These are phyloP conservation scores for Collybiopsis confluens DNA, from an alignment of 768 basidiomycete species.

Conservation along the genomic window DNA sequence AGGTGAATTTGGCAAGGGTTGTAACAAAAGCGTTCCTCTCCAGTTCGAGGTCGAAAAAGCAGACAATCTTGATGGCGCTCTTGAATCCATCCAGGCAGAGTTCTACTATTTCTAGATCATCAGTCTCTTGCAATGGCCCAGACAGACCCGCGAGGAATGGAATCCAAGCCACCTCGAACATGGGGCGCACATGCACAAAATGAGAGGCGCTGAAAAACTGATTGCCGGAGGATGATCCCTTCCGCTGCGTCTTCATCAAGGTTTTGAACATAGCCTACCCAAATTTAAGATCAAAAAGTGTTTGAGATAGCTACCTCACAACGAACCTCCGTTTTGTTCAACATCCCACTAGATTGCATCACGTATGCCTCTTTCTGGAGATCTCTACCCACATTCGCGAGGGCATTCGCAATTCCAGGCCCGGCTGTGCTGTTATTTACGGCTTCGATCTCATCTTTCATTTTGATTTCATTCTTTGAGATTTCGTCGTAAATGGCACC, in stretches of 20 bases:
- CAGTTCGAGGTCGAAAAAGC: slow-evolving; percentile 94
- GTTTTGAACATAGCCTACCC: slow-evolving; percentile 84
- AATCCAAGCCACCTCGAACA: slow-evolving; percentile 99
- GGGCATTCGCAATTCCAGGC: slow-evolving; percentile 74
- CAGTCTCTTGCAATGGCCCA: slow-evolving; percentile 90
- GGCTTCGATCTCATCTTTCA: slow-evolving; percentile 94
- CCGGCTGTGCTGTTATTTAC: slow-evolving; percentile 39
- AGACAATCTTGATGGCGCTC: slow-evolving; percentile 93
- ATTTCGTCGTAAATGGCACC: slow-evolving; percentile 87
- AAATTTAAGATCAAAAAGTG: slow-evolving; percentile 10
- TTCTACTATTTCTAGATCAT: slow-evolving; percentile 89
- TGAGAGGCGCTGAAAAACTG: slow-evolving; percentile 97
- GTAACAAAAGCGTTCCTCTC: slow-evolving; percentile 99
- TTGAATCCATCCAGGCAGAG: slow-evolving; percentile 95
- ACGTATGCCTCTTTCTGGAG: slow-evolving; percentile 95
- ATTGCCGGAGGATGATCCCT: slow-evolving; percentile 69
- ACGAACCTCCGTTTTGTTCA: slow-evolving; percentile 87
- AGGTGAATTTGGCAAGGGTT: slow-evolving; percentile 94
- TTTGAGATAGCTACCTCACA: neutral
- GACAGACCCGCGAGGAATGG: slow-evolving; percentile 95
- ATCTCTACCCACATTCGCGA: slow-evolving; percentile 90
- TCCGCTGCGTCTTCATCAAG: slow-evolving; percentile 89
- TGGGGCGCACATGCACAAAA: slow-evolving; percentile 93
- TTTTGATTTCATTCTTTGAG: slow-evolving; percentile 86
- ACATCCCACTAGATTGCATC: slow-evolving; percentile 93